Percentiles rank a stretch among this genome's conserved stretches.
Evolutionary conservation across 257 asterid genomes (phyloP).

Genomic region (Nicotiana attenuata): DNA sequence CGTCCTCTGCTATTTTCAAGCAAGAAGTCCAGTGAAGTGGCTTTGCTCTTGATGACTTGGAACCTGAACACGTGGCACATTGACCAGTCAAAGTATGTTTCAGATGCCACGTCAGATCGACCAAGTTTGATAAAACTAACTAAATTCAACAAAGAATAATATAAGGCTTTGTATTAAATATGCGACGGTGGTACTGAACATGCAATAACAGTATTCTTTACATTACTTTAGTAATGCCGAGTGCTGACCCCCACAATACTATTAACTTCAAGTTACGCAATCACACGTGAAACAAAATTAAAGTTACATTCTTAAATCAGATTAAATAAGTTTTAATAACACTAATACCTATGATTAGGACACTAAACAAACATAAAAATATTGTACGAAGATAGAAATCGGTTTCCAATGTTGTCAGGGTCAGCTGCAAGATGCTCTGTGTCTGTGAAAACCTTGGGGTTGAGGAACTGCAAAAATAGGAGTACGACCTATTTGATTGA

Average conservation of each 20-base stretch:
- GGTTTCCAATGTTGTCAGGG: neutral
- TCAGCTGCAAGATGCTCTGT: slow-evolving; percentile 27
- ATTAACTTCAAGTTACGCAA: neutral
- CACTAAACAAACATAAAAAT: neutral
- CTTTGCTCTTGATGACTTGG: slow-evolving; percentile 65
- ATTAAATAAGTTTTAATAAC: neutral
- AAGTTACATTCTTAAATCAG: neutral
- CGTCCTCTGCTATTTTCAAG: slow-evolving; percentile 71
- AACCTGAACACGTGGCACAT: slow-evolving; percentile 28
- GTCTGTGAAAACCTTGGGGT: neutral
- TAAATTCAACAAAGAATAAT: neutral
- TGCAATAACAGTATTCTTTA: neutral
- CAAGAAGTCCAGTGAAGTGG: slow-evolving; percentile 87
- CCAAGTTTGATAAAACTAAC: neutral
- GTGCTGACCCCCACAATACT: neutral
- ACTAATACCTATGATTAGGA: neutral
- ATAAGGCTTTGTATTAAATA: neutral
- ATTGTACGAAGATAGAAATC: neutral
- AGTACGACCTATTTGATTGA: neutral
- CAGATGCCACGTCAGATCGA: neutral
- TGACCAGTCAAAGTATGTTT: slow-evolving; percentile 1
- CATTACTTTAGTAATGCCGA: neutral
- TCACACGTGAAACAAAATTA: slow-evolving; percentile 1
- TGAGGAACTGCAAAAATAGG: neutral
- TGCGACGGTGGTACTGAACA: neutral